phyloP scores from a whole-genome alignment of 768 basidiomycete species.

The Xerocomellus amylosporus region DNA sequence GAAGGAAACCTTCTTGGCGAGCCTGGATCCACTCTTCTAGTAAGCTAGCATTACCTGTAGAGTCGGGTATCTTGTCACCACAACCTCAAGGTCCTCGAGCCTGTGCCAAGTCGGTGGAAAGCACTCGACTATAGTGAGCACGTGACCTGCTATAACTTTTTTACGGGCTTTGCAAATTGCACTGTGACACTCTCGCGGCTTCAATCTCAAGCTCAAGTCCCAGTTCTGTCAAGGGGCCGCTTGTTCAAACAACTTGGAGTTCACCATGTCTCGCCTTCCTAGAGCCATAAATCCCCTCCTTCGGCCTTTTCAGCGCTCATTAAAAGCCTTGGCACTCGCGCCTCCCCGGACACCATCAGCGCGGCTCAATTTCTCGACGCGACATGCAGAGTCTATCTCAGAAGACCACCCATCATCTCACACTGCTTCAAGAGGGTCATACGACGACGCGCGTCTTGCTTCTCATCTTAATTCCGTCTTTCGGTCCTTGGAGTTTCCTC shows the following conservation, averaged over 20 bases:
- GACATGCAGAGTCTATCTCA: slow-evolving; percentile 11
- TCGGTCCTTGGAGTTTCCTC: slow-evolving; percentile 63
- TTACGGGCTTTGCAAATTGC: not conserved
- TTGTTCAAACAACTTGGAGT: not conserved
- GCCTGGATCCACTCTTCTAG: not conserved
- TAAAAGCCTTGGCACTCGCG: slow-evolving; percentile 10
- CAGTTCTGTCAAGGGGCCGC: not conserved
- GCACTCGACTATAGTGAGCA: not conserved
- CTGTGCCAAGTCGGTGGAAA: too few relatives aligned
- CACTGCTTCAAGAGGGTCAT: not conserved
- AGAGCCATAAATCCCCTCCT: slow-evolving; percentile 12
- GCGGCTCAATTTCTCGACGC: slow-evolving; percentile 14
- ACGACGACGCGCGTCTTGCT: slow-evolving; percentile 33
- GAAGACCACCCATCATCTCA: slow-evolving; percentile 1
- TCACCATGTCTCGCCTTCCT: slow-evolving; percentile 24
- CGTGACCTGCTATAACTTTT: slow-evolving; percentile 22
- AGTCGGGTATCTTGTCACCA: not conserved
- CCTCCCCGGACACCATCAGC: slow-evolving; percentile 14
- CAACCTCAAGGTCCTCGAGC: not conserved
- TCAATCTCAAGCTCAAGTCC: not conserved
- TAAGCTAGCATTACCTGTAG: not conserved
- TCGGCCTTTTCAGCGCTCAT: slow-evolving; percentile 6
- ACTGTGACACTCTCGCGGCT: too few relatives aligned
- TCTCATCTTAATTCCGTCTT: slow-evolving; percentile 65
- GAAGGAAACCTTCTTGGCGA: slow-evolving; percentile 5